Evolutionary conservation across 306 rosid species (phyloP), one percentile per base, ranked within the genome.

Genomic region (Cucurbita maxima): DNA sequence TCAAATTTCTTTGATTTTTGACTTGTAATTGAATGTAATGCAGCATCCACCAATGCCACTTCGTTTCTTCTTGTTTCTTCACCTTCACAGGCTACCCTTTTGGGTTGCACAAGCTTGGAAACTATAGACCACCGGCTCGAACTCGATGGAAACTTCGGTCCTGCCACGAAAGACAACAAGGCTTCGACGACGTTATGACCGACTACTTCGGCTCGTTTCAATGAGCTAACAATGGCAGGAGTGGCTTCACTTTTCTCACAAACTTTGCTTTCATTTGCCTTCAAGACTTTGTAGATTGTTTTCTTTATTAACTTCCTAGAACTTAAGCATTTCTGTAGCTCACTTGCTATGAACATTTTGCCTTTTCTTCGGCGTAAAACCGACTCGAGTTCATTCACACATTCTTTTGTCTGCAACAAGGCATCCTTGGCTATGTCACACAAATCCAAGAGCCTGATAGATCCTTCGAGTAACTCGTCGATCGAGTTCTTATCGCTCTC

Each of bases 371-470:
- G 19, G 40, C 82, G 54, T 51, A 83, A 50, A 72, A 75, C 58
- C 5, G 82, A 83, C 64, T 63, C 80, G 8, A 80, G 22, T 10
- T 81, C 71, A 7, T 47, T 71, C 0, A 48, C 47, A 41, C 30
- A 75, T 47, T 80, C 76, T 59, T 74, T 77, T 11, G 82, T 70
- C 45, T 68, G 72, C 62, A 45, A 16, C 58, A 82, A 16, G 7
- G 75, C 76, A 59, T 79, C 83, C 69, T 79, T 82, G 8, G 83
- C 81, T 3, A 25, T 58, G 30, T 60, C 67, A 48, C 78, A 79
- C 41, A 79, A 66, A 51, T 82, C 85, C 78, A 79, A 72, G 30
- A 72, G 25, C 41, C 76, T 52, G 7, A 82, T 40, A 58, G 83
- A 82, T 50, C 85, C 82, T 36, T 79, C 83, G 9, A 79, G 70